Conservation (phyloP, 106 monocot species). For the Apostasia shenzhenica region DNA sequence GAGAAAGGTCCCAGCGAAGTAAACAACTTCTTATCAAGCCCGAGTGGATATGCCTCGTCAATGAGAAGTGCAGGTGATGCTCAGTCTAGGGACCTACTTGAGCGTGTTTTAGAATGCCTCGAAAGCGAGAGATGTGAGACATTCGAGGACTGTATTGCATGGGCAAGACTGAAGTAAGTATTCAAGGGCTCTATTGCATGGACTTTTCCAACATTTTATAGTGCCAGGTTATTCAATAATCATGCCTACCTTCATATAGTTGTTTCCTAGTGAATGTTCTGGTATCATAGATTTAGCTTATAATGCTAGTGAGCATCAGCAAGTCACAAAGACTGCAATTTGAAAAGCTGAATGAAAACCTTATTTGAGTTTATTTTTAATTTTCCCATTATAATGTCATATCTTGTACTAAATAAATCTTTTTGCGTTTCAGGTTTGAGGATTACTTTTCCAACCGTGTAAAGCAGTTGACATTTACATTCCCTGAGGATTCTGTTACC, state of each 20-base stretch:
- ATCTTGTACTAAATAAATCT: background rate
- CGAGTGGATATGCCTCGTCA: constrained; percentile 46
- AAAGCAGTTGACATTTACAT: constrained; percentile 12
- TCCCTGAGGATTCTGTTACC: constrained; percentile 1
- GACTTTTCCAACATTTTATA: no score
- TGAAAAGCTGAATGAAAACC: no score
- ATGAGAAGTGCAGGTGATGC: constrained; percentile 81
- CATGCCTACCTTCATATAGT: background rate
- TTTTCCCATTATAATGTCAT: background rate
- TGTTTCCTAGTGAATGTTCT: background rate
- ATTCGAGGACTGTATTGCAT: constrained; percentile 74
- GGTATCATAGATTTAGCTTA: background rate
- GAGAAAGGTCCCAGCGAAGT: constrained; percentile 81
- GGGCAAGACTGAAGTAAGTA: constrained; percentile 76
- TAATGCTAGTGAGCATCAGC: no score
- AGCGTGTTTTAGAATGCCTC: constrained; percentile 73
- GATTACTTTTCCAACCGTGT: constrained; percentile 10
- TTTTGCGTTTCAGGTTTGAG: constrained; percentile 6
- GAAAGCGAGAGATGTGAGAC: constrained; percentile 66
- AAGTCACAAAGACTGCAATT: no score
- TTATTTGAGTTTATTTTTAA: background rate
- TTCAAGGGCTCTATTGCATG: no score
- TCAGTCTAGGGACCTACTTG: constrained; percentile 76
- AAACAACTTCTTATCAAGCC: constrained; percentile 63
- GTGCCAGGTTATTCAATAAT: no score